Base-by-base conservation (phyloP, 1,139 yeast species). In the Pneumocystis canis region DNA sequence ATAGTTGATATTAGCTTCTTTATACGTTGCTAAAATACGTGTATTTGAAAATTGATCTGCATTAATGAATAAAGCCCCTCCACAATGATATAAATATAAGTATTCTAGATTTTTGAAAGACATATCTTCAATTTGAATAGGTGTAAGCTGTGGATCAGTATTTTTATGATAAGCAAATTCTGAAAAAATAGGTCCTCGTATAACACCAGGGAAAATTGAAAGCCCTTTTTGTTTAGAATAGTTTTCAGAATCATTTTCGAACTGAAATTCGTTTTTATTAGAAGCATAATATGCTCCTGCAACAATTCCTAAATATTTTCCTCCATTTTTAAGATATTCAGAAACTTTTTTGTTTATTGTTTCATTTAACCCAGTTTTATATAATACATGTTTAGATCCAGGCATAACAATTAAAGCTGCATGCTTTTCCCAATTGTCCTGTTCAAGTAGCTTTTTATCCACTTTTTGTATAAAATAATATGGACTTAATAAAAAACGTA, bases 351-450 rank as follows among this genome's bases (percentile, higher is more conserved):
- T 70, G 69, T 84, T 87, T 0, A 89, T 90, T 6, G 73, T 75
- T 1, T 96, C 96, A 68, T 86, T 83, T 63, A 90, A 77, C 1
- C 78, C 77, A 58, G 79, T 76, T 71, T 96, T 87, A 71, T 81
- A 85, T 0, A 97, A 97, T 62, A 89, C 75, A 72, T 92, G 98
- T 0, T 97, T 97, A 2, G 98, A 98, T 1, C 98, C 98, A 0
- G 98, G 99, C 33, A 94, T 74, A 3, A 90, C 96, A 62, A 92
- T 72, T 67, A 88, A 76, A 0, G 95, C 78, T 0, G 97, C 87
- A 69, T 47, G n/a, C 14, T 37, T 9, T 2, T 47, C 54, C 54
- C 31, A 47, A 16, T 3, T 20, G 25, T 14, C n/a, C 9, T 87
- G 87, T 6, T 80, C 71, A 47, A 47, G 54, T 7, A 25, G 9